Percentiles rank a stretch among this genome's conserved stretches.
Conservation (phyloP, 2,329 filamentous ascomycete genomes). For the Mycocentrospora acerina region DNA sequence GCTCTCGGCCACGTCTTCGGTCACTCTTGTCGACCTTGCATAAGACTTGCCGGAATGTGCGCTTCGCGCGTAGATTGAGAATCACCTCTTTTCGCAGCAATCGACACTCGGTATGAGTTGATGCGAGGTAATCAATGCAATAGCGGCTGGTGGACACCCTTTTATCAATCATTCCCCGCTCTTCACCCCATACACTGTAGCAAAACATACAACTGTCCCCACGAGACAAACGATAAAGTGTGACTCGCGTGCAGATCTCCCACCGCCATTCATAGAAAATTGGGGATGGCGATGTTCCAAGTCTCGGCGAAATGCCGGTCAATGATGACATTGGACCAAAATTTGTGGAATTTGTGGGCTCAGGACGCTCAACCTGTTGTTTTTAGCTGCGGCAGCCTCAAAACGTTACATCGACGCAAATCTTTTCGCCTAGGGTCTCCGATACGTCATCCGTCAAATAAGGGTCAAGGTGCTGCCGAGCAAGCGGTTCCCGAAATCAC, state of each 20-base stretch:
- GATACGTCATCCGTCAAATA: constrained; percentile 25
- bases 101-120: too few species aligned
- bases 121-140: too few species aligned
- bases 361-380: constrained; percentile 22
- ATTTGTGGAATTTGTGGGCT: constrained; percentile 21
- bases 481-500: constrained; percentile 4
- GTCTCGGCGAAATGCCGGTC: constrained; percentile 17
- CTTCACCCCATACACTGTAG: too few species aligned
- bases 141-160: too few species aligned
- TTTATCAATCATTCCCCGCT: too few species aligned
- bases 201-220: too few species aligned
- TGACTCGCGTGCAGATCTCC: constrained; percentile 16
- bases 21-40: too few species aligned
- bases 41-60: too few species aligned
- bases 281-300: constrained; percentile 9
- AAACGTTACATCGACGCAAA: constrained; percentile 22
- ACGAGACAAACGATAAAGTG: constrained; percentile 12
- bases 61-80: too few species aligned
- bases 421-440: constrained; percentile 30
- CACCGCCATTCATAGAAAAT: constrained; percentile 18
- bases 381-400: background rate
- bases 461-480: constrained; percentile 16
- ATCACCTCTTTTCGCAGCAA: too few species aligned
- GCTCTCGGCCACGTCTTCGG: too few species aligned
- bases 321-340: constrained; percentile 21